phyloP scores from a whole-genome alignment of 2,329 filamentous ascomycete species.

The Trichoderma sp. region DNA sequence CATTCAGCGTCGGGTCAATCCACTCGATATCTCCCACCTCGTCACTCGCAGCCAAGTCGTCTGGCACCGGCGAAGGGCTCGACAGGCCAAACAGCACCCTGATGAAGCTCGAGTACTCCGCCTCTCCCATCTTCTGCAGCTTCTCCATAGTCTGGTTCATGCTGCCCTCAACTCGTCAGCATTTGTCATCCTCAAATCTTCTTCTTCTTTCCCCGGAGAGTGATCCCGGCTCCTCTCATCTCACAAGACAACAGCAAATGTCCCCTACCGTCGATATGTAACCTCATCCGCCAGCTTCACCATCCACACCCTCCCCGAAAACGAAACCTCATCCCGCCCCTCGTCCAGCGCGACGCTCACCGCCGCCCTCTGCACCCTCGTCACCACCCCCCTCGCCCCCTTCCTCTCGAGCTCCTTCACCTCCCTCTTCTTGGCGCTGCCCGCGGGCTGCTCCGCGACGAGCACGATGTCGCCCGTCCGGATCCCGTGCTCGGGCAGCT shows the following conservation, averaged over 20 bases:
- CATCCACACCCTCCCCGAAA: constrained; percentile 59
- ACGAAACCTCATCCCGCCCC: constrained; percentile 53
- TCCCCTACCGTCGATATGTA: constrained; percentile 57
- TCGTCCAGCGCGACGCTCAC: constrained; percentile 72
- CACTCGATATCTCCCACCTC: constrained; percentile 55
- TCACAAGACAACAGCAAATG: no score
- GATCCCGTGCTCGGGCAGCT: constrained; percentile 74
- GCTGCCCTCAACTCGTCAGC: constrained; percentile 38
- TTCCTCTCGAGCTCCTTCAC: constrained; percentile 69
- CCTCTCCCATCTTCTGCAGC: constrained; percentile 59
- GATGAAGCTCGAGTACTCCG: constrained; percentile 62
- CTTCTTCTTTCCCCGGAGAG: no score
- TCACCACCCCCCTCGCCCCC: constrained; percentile 71
- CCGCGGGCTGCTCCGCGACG: constrained; percentile 73
- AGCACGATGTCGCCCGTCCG: constrained; percentile 77
- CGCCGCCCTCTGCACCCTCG: constrained; percentile 59
- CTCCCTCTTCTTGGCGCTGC: constrained; percentile 71
- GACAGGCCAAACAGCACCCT: constrained; percentile 64
- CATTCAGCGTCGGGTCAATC: constrained; percentile 64
- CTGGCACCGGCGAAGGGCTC: constrained; percentile 52
- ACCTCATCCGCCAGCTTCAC: constrained; percentile 71
- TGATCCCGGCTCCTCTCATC: neutral
- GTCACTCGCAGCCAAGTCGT: constrained; percentile 47
- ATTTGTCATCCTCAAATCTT: no score
- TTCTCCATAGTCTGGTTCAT: constrained; percentile 67